A percentile compares a stretch with the other conserved stretches of the same genome.
Conservation (phyloP, 352 stramenopile species). For the Pilasporangium apinafurcum region DNA sequence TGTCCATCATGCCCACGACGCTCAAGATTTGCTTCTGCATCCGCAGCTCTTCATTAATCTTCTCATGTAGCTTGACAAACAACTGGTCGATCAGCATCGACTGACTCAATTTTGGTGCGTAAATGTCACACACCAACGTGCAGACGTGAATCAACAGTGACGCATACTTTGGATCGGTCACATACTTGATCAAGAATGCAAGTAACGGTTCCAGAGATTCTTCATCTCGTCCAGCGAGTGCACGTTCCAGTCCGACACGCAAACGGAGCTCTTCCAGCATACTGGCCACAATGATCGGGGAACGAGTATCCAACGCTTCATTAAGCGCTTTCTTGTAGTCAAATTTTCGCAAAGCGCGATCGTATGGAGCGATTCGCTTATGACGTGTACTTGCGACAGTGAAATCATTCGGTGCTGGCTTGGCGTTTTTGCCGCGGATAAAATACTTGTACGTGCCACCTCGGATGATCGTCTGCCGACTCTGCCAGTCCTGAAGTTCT, state of each 20-base stretch:
- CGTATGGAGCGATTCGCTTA: slow-evolving; percentile 90
- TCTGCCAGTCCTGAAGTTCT: slow-evolving; percentile 62
- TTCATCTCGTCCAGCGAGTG: slow-evolving; percentile 90
- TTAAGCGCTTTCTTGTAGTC: slow-evolving; percentile 95
- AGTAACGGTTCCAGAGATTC: slow-evolving; percentile 92
- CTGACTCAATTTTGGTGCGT: slow-evolving; percentile 88
- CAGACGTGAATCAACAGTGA: slow-evolving; percentile 90
- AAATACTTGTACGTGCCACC: slow-evolving; percentile 89
- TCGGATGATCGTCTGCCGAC: slow-evolving; percentile 64
- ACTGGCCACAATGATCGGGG: slow-evolving; percentile 88
- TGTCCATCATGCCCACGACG: slow-evolving; percentile 88
- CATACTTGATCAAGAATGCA: slow-evolving; percentile 93
- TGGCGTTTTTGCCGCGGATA: slow-evolving; percentile 81
- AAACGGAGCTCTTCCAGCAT: slow-evolving; percentile 94
- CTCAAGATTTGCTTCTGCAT: slow-evolving; percentile 82
- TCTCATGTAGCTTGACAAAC: slow-evolving; percentile 90
- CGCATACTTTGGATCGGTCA: slow-evolving; percentile 93
- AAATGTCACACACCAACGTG: slow-evolving; percentile 91
- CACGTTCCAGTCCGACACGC: slow-evolving; percentile 85
- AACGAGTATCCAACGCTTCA: slow-evolving; percentile 88
- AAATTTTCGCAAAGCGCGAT: slow-evolving; percentile 92
- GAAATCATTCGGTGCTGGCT: slow-evolving; percentile 67
- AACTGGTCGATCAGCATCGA: slow-evolving; percentile 91
- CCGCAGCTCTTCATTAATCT: slow-evolving; percentile 79
- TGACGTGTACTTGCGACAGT: slow-evolving; percentile 77